Evolutionary conservation across 106 monocot genomes (phyloP), one percentile per base, ranked within the genome.

Genomic region (Agapanthus africanus): DNA sequence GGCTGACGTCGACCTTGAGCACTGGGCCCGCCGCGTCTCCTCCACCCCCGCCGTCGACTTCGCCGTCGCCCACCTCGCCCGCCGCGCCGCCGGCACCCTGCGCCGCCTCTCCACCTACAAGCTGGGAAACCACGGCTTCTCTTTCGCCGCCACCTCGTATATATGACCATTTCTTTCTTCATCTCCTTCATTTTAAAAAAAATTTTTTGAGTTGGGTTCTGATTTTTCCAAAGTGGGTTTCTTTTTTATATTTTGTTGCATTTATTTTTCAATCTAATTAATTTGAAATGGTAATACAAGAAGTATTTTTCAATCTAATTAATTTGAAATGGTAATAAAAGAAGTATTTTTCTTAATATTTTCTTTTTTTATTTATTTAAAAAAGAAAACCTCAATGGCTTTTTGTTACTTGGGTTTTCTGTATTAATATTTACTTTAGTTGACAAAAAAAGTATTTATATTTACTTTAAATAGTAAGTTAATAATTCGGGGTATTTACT

Each of bases 11-110:
- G 77, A 81, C 71, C 1, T 80, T 32, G 72, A 78, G 66, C 39
- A 59, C 31, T 81, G 81, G 85, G 67, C 81, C 78, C 77, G 78
- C 38, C 80, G 85, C 15, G 78, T 81, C 26, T 27, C 42, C 56
- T 74, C 77, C 62, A 11, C 70, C n/a, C 54, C 57, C 36, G 65
- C 61, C 57, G 42, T 72, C 68, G 78, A 85, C 68, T 28, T 18
- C 62, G 81, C 63, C 32, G 73, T 85, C 27, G 30, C 41, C 15
- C 47, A 38, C 14, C 78, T 85, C 27, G 74, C 71, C 47, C 41
- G 71, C 38, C 65, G 77, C 16, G 51, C 70, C 68, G 13, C 37
- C 11, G 71, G 78, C 11, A 52, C 62, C 46, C 63, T 85, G 37
- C 66, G 68, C 6, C 66, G 57, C 23, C 75, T 85, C 71, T 78